phyloP scores from a whole-genome alignment of 2,329 filamentous ascomycete genomes.

The Periconia digitata region DNA sequence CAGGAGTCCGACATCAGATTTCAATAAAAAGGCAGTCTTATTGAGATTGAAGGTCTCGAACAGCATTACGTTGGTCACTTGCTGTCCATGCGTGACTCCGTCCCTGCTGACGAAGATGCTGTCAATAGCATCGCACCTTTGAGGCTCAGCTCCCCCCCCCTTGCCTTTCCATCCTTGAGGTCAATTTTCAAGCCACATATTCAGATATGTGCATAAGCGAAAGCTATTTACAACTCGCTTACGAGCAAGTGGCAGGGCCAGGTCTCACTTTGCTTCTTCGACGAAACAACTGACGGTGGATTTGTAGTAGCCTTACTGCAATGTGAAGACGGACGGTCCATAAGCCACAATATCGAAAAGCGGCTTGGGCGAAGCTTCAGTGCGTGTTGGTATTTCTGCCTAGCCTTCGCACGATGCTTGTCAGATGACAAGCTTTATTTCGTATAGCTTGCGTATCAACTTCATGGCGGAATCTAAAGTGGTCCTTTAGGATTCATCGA shows the following conservation, averaged over 20 bases:
- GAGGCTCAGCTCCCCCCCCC: not conserved
- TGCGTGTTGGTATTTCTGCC: not conserved
- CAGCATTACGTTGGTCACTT: no score
- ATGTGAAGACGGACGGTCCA: not conserved
- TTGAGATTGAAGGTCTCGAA: no score
- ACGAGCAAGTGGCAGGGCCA: not conserved
- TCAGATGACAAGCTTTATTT: not conserved
- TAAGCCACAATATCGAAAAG: not conserved
- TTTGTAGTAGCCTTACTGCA: not conserved
- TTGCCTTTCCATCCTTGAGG: not conserved
- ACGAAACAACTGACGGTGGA: not conserved
- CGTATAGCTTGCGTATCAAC: not conserved
- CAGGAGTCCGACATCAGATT: no score
- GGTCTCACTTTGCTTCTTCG: not conserved
- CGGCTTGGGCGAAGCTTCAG: not conserved
- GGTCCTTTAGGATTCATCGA: not conserved
- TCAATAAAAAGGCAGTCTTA: no score
- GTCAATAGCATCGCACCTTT: not conserved
- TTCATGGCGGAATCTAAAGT: not conserved
- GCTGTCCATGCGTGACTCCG: not conserved
- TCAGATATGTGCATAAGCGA: not conserved
- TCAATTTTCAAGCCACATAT: not conserved
- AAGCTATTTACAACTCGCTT: not conserved
- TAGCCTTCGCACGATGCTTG: not conserved
- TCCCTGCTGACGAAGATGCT: not conserved